Evolutionary conservation across 176 grass and related monocot genomes (phyloP).

Genomic region (Dendrocalamus sinicus): DNA sequence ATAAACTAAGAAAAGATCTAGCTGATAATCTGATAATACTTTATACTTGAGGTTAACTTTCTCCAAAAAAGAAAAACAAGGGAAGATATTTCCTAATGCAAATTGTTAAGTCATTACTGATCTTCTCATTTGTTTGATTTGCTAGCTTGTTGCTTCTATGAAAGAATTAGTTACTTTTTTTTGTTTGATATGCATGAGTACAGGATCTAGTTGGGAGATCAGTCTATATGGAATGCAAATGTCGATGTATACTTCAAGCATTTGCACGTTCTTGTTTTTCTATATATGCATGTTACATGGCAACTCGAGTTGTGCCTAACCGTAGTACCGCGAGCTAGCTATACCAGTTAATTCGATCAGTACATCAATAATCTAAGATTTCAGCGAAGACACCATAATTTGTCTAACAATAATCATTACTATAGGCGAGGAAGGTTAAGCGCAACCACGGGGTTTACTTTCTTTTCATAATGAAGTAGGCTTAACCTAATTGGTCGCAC

Average conservation of each 20-base stretch:
- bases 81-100: not conserved
- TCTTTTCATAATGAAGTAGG: conserved; percentile 22
- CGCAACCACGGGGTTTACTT: not conserved
- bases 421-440: not conserved
- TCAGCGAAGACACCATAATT: not conserved
- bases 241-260: not conserved
- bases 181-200: not conserved
- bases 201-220: not conserved
- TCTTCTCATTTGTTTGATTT: not conserved
- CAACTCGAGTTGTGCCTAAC: not conserved
- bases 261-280: not conserved
- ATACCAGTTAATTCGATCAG: not conserved
- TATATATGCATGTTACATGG: not conserved
- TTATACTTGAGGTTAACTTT: not conserved
- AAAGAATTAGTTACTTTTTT: not conserved
- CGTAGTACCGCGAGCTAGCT: not conserved
- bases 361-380: not conserved
- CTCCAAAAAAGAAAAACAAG: not conserved
- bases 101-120: not conserved
- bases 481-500: not conserved
- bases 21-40: not conserved
- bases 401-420: conserved; percentile 1
- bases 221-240: not conserved
- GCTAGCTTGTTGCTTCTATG: not conserved
- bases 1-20: conserved; percentile 43